Conservation (phyloP, 495 filamentous ascomycete species). For the Corynascus novoguineensis region DNA sequence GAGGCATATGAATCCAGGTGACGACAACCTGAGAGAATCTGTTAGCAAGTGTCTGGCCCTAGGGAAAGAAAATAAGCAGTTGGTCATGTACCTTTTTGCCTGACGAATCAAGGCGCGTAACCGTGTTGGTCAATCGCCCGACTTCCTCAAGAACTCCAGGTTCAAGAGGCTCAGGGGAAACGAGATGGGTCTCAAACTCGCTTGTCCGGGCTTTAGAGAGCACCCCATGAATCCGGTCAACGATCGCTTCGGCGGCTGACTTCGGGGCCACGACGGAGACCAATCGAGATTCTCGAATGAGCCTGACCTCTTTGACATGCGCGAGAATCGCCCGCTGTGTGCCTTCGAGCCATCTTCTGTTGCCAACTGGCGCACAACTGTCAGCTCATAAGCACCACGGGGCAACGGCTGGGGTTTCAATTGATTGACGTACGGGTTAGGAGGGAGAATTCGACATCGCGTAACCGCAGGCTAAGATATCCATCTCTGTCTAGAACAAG, state of each 20-base stretch:
- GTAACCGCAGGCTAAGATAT: conserved; percentile 29
- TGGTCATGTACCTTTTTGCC: conserved; percentile 24
- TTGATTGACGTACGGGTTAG: conserved; percentile 32
- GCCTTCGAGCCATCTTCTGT: conserved; percentile 28
- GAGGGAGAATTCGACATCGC: conserved; percentile 31
- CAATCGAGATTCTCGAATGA: conserved; percentile 18
- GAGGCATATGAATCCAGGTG: conserved; percentile 35
- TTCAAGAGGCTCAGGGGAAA: conserved; percentile 20
- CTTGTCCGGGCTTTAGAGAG: conserved; percentile 24
- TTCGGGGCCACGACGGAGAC: conserved; percentile 35
- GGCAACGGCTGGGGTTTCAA: not conserved
- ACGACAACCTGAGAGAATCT: conserved; percentile 22
- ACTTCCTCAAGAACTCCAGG: conserved; percentile 34
- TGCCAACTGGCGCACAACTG: conserved; percentile 27
- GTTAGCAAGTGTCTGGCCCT: no score
- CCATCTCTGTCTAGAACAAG: conserved; percentile 29
- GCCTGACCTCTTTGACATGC: conserved; percentile 32
- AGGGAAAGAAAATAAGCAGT: not conserved
- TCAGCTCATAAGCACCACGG: not conserved
- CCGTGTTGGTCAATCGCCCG: conserved; percentile 39
- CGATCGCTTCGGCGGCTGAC: conserved; percentile 24
- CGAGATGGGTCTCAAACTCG: conserved; percentile 15
- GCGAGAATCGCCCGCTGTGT: conserved; percentile 27
- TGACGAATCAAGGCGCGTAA: conserved; percentile 25
- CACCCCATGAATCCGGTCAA: conserved; percentile 36